phyloP scores from a whole-genome alignment of 2,329 filamentous ascomycete species.

The Colletotrichum godetiae region DNA sequence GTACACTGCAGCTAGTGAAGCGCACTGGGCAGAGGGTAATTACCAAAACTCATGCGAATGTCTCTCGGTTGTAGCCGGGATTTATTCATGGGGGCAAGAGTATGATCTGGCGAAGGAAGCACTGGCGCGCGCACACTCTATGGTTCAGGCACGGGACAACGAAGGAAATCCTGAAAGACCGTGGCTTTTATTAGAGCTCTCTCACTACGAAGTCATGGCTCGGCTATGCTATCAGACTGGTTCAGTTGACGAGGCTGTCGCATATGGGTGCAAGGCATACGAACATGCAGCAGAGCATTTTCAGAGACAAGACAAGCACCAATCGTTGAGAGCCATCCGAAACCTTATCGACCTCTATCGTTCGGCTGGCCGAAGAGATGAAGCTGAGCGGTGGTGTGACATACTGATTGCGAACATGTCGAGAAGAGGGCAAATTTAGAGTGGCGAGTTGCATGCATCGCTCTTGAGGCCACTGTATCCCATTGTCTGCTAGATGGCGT shows the following conservation, averaged over 20 bases:
- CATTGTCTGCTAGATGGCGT: no score
- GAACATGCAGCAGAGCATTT: not conserved
- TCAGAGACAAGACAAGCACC: not conserved
- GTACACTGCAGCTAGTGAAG: not conserved
- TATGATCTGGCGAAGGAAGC: not conserved
- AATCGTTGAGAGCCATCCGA: not conserved
- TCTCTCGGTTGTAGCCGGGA: not conserved
- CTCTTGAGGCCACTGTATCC: no score
- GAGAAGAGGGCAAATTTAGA: not conserved
- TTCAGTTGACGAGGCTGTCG: not conserved
- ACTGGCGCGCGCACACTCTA: not conserved
- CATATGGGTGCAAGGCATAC: not conserved
- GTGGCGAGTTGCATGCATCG: not conserved
- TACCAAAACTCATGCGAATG: not conserved
- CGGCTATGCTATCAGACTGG: not conserved
- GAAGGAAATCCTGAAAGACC: not conserved
- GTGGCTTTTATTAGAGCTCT: not conserved
- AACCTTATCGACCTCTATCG: not conserved
- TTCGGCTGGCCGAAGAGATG: not conserved
- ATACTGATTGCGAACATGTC: not conserved
- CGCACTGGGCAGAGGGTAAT: not conserved
- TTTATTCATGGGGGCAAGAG: not conserved
- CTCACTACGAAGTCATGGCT: not conserved
- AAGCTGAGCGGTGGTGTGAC: not conserved
- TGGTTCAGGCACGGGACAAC: not conserved